Conservation (phyloP, 495 filamentous ascomycete species). For the Penicillium steckii region DNA sequence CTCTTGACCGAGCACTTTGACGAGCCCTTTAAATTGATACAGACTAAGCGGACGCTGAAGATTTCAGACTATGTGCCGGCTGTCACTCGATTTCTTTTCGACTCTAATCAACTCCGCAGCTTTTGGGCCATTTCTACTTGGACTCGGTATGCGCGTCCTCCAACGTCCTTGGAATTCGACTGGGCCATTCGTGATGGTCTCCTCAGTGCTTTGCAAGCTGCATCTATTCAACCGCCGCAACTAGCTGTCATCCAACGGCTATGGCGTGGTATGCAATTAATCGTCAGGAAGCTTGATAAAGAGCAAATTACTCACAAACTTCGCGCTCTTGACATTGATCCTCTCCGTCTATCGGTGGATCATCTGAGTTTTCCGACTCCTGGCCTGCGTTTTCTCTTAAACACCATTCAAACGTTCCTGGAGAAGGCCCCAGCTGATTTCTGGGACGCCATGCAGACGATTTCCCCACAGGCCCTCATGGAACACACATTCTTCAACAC, state of each 20-base stretch:
- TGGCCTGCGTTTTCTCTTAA: constrained; percentile 60
- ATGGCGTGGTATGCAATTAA: constrained; percentile 71
- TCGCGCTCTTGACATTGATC: constrained; percentile 72
- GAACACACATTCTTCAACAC: constrained; percentile 75
- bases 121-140: constrained; percentile 70
- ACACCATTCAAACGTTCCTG: constrained; percentile 64
- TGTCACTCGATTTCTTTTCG: constrained; percentile 78
- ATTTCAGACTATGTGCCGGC: constrained; percentile 71
- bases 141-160: constrained; percentile 53
- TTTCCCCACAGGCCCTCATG: constrained; percentile 69
- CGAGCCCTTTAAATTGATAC: constrained; percentile 72
- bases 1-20: constrained; percentile 64
- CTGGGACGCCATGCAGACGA: constrained; percentile 80
- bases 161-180: constrained; percentile 71
- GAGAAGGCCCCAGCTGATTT: constrained; percentile 73
- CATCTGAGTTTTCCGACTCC: constrained; percentile 64
- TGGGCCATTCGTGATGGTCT: constrained; percentile 76
- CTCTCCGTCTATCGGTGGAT: constrained; percentile 73
- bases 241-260: constrained; percentile 57
- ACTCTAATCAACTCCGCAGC: constrained; percentile 53
- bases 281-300: constrained; percentile 68
- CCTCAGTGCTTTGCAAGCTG: constrained; percentile 32
- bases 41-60: constrained; percentile 68
- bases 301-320: constrained; percentile 75
- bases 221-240: constrained; percentile 48